Evolutionary conservation across 768 basidiomycete genomes (phyloP), one percentile per base, ranked within the genome.

Genomic region (Psilocybe cubensis): DNA sequence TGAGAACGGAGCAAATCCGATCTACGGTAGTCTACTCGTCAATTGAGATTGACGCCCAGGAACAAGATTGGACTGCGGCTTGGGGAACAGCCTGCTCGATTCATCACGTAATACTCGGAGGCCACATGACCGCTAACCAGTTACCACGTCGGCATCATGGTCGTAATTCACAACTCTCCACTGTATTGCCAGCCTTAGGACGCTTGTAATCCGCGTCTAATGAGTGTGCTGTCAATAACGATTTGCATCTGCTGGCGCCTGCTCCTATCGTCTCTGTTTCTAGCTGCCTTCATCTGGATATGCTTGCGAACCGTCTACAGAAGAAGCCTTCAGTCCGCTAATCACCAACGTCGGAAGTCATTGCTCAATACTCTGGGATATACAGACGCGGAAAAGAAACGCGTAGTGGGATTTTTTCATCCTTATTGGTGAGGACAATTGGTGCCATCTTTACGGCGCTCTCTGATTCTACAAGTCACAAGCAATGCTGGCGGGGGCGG

Each of bases 401-500:
- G 64, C 17, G 58, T 95, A 18, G 76, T 95, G 2, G 95, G 91
- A 0, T 90, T 96, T 75, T 96, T 97, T 69, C 96, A 98, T 76
- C 96, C 96, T 0, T 98, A 96, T 70, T 98, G 95, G 95, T 95
- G 65, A 74, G 85, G 67, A 12, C 14, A 35, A n/a, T n/a, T 18
- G 29, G 33, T 33, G 57, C 8, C 2, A 20, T 40, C 33, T 41
- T 52, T 54, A 38, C 51, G 59, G 25, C 41, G 35, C 56, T 57
- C 56, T 62, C 72, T 79, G 68, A 77, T 75, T 72, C 66, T 68
- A 71, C 70, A 60, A 65, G 54, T 48, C 20, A 28, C 20, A 60
- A 83, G 96, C 68, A 97, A 98, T 79, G 95, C 96, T 33, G 96
- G 96, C 0, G 96, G 96, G 10, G 97, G 96, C 24, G 96, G 97